Base-by-base conservation (phyloP, 805 yeast genomes). In the Ogataea ramenticola region DNA sequence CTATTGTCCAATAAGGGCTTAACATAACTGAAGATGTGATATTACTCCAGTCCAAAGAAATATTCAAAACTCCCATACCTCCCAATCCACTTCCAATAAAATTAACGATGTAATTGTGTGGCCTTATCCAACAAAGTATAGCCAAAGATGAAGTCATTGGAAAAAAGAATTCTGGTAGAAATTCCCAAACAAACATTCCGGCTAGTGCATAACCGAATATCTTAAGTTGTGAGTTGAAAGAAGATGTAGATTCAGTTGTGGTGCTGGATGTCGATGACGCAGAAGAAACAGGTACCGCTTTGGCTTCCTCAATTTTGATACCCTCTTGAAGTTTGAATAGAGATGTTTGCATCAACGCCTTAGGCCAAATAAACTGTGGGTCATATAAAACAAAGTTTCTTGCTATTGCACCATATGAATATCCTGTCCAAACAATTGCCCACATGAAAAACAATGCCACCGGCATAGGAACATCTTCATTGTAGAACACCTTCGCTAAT, bases 31-130 rank as follows among this genome's bases (percentile, higher is more conserved):
- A 53, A 0, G 77, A 71, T 1, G 79, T 71, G 42, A 74, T 71
- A 49, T 74, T 74, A 43, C 77, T 70, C 79, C 79, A 74, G 47
- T 74, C 79, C 29, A 74, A 58, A 1, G 77, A 61, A 21, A 74
- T 56, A 47, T 74, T 74, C 44, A 74, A 53, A 30, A 74, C 54
- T 6, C 79, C 79, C 65, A 72, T 65, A 1, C 79, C 79, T 2
- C 78, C 79, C 41, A 74, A 51, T 0, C 79, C 79, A n/a, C 75
- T 68, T 4, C 79, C 79, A 10, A 73, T 50, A 46, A 74, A 74
- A 44, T 72, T 72, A 12, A 67, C 48, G 0, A 58, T 58, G 10
- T 53, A 49, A 49, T 65, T 74, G 27, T 58, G 43, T 0, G 79
- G 79, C 0, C 75, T 74, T 40, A 72, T 57, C 67, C 73, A 74